These are phyloP conservation scores for Cutaneotrichosporon mucoides DNA, from an alignment of 1,284 basidiomycete species.

Conservation along the genomic window DNA sequence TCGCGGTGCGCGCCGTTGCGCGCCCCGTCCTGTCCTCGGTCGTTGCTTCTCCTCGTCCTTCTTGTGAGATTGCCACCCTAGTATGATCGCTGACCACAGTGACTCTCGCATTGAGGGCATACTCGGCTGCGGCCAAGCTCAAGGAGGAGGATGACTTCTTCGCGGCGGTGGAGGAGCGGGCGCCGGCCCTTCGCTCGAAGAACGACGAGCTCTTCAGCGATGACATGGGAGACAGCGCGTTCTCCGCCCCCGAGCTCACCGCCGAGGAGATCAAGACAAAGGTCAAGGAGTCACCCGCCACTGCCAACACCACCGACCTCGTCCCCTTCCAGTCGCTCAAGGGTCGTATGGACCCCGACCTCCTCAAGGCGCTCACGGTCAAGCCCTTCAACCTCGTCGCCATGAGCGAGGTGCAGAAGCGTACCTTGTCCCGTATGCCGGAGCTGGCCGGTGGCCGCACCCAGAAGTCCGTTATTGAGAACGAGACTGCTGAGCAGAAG, in stretches of 20 bases:
- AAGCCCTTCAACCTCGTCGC: constrained; percentile 66
- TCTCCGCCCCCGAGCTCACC: constrained; percentile 14
- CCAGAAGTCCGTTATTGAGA: constrained; percentile 5
- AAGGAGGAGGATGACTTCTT: constrained; percentile 19
- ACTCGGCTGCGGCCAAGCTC: constrained; percentile 18
- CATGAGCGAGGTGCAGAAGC: constrained; percentile 82
- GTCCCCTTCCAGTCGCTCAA: constrained; percentile 53
- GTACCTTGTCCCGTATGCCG: constrained; percentile 62
- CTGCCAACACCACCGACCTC: not conserved
- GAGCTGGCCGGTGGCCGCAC: constrained; percentile 43
- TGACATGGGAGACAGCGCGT: too few species aligned
- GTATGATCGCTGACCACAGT: not conserved
- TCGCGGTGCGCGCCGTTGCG: not conserved
- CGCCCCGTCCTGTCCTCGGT: not conserved
- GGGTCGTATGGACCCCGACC: constrained; percentile 51
- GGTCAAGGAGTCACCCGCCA: not conserved
- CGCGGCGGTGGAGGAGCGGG: not conserved
- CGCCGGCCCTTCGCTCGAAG: too few species aligned
- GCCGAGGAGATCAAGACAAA: not conserved
- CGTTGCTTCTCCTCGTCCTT: not conserved
- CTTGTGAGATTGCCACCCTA: not conserved
- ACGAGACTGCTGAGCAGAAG: constrained; percentile 15
- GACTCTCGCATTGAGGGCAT: constrained; percentile 3
- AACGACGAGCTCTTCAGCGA: constrained; percentile 10
- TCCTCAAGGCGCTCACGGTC: constrained; percentile 62